Evolutionary conservation across 305 asterid species (phyloP).

Genomic region (Coffea humblotiana): DNA sequence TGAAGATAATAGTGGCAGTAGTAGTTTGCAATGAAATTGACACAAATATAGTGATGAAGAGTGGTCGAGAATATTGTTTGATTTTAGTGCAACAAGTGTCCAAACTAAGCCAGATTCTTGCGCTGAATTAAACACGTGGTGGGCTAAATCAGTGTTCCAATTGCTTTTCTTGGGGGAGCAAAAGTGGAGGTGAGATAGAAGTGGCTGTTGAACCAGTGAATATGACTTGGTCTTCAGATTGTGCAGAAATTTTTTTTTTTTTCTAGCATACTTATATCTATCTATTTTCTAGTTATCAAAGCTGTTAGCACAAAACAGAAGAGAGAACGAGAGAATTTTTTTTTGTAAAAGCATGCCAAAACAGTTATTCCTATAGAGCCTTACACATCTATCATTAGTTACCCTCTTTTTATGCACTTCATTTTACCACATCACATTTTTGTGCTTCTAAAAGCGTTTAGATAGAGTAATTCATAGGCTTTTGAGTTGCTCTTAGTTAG

Average conservation of each 20-base stretch:
- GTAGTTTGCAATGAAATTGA: background rate
- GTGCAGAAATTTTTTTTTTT: background rate
- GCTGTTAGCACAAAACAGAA: too few species aligned
- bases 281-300: too few species aligned
- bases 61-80: background rate
- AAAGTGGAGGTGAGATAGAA: background rate
- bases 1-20: background rate
- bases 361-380: too few species aligned
- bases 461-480: too few species aligned
- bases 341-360: too few species aligned
- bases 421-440: too few species aligned
- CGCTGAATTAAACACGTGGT: background rate
- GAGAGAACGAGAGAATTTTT: too few species aligned
- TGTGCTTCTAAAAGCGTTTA: too few species aligned
- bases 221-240: constrained; percentile 1
- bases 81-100: background rate
- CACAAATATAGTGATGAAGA: constrained; percentile 1
- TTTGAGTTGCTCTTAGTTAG: too few species aligned
- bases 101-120: constrained; percentile 2
- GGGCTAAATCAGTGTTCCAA: background rate
- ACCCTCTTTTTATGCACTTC: too few species aligned
- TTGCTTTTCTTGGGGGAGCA: background rate
- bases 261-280: too few species aligned
- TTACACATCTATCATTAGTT: too few species aligned
- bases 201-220: background rate